Percentiles rank a stretch among this genome's conserved stretches.
Conservation (phyloP, 306 rosid genomes). For the Quercus rubra region DNA sequence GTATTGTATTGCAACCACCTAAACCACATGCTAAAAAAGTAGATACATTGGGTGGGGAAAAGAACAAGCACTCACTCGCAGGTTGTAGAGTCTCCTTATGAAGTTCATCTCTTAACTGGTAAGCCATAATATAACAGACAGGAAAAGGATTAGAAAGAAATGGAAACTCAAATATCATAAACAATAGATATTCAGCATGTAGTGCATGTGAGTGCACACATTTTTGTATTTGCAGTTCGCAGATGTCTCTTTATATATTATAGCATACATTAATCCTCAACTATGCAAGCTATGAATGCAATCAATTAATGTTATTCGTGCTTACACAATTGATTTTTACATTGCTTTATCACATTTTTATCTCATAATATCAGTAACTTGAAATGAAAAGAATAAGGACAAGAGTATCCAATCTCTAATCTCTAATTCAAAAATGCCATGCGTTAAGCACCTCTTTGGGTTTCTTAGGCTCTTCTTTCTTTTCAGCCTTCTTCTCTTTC, state of each 20-base stretch:
- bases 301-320: neutral
- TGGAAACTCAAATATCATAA: neutral
- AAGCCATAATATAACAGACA: neutral
- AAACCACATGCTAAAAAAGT: neutral
- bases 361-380: neutral
- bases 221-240: neutral
- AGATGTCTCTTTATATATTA: neutral
- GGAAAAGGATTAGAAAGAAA: neutral
- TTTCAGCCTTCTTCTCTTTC: constrained; percentile 19
- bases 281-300: neutral
- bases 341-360: neutral
- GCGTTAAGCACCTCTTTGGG: neutral
- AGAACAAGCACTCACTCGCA: constrained; percentile 57
- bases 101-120: constrained; percentile 61
- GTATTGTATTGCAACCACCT: neutral
- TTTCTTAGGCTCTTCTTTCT: neutral
- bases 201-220: neutral
- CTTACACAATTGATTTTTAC: neutral
- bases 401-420: too few relatives aligned
- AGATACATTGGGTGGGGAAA: neutral
- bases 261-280: neutral
- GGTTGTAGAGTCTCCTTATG: constrained; percentile 70
- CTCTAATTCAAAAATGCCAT: too few relatives aligned
- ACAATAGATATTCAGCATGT: neutral
- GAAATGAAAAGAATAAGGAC: neutral